Percentiles rank a stretch among this genome's conserved stretches.
Evolutionary conservation across 495 filamentous ascomycete species (phyloP).

Genomic region (Choiromyces venosus): DNA sequence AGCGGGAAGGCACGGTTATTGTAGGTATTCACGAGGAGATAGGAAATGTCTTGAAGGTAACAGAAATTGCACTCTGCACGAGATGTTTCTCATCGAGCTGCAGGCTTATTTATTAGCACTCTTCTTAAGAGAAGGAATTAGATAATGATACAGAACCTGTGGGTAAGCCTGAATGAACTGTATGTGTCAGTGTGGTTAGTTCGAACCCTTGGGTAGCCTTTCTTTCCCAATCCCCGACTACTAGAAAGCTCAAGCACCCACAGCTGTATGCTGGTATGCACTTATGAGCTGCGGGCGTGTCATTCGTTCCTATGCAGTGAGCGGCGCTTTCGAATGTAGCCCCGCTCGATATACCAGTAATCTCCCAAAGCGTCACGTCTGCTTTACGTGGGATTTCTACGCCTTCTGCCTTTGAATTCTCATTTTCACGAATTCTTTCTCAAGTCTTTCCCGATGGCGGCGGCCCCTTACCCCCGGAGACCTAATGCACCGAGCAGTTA

Average conservation of each 20-base stretch:
- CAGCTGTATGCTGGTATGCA: background rate
- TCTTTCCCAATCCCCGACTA: background rate
- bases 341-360: background rate
- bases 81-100: background rate
- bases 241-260: background rate
- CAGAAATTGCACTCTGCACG: background rate
- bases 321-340: background rate
- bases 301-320: background rate
- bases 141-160: background rate
- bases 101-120: background rate
- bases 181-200: background rate
- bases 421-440: too few species aligned
- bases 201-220: background rate
- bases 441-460: background rate
- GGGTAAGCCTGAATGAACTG: background rate
- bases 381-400: background rate
- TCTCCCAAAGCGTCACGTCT: background rate
- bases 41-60: background rate
- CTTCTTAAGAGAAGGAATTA: background rate
- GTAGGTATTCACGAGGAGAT: too few species aligned
- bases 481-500: background rate
- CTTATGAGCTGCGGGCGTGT: background rate
- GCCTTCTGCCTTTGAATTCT: background rate
- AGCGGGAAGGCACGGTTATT: background rate
- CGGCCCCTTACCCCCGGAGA: background rate